phyloP scores from a whole-genome alignment of 106 monocot species.

The Iris macrosiphon region DNA sequence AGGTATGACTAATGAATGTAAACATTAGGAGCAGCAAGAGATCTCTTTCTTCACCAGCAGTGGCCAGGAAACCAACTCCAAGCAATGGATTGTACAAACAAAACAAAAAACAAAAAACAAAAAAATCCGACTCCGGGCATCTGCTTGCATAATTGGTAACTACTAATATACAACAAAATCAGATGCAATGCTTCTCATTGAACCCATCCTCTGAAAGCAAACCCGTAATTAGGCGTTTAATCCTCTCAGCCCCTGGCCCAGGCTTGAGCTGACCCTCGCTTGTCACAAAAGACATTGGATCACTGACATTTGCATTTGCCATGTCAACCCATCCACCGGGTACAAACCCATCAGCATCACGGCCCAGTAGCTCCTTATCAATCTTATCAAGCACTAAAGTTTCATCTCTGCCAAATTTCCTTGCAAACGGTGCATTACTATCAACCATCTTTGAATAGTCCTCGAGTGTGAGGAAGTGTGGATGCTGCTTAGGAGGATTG shows the following conservation, averaged over 20 bases:
- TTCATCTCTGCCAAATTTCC: slow-evolving; percentile 36
- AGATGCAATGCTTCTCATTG: slow-evolving; percentile 50
- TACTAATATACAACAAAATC: no score
- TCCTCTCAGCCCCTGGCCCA: slow-evolving; percentile 44
- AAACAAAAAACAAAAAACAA: no score
- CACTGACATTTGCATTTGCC: slow-evolving; percentile 13
- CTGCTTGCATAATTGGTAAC: no score
- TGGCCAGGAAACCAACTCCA: no score
- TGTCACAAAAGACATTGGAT: slow-evolving; percentile 11
- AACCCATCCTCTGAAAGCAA: slow-evolving; percentile 41
- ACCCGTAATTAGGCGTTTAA: slow-evolving; percentile 31
- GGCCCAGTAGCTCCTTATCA: slow-evolving; percentile 48
- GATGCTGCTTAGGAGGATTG: slow-evolving; percentile 70
- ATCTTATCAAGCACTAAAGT: slow-evolving; percentile 61
- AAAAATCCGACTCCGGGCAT: no score
- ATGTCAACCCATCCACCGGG: slow-evolving; percentile 52
- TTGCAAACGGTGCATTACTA: slow-evolving; percentile 46
- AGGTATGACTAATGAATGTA: no score
- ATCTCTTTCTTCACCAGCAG: no score
- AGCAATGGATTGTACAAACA: no score
- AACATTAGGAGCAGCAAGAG: no score
- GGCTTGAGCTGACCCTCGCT: slow-evolving; percentile 32
- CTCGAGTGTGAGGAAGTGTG: slow-evolving; percentile 40
- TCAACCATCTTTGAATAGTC: slow-evolving; percentile 36
- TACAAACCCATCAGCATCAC: slow-evolving; percentile 34